phyloP scores from a whole-genome alignment of 257 asterid genomes.

The Gentiana macrophylla region DNA sequence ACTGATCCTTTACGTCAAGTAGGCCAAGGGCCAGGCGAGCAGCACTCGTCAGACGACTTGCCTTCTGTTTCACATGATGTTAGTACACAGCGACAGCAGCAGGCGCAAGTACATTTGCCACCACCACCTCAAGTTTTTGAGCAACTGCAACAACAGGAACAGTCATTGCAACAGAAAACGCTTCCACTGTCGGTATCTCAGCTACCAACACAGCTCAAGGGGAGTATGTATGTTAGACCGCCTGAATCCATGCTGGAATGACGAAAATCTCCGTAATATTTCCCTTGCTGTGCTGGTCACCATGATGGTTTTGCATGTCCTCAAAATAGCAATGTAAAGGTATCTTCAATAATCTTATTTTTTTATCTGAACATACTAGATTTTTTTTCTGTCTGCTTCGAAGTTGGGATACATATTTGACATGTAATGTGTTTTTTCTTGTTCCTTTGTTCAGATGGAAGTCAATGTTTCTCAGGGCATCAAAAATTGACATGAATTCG shows the following conservation, averaged over 20 bases:
- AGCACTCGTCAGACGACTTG: slow-evolving; percentile 35
- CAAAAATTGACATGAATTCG: slow-evolving; percentile 8
- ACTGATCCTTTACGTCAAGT: slow-evolving; percentile 34
- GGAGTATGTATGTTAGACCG: slow-evolving; percentile 40
- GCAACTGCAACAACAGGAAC: slow-evolving; percentile 36
- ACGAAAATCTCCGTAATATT: slow-evolving; percentile 10
- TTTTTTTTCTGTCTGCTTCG: neutral
- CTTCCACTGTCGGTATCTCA: slow-evolving; percentile 30
- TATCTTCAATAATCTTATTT: slow-evolving; percentile 2
- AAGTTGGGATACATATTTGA: neutral
- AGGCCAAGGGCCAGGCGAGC: slow-evolving; percentile 40
- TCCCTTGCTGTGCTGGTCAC: slow-evolving; percentile 17
- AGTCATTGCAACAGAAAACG: slow-evolving; percentile 21
- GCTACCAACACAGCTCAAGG: slow-evolving; percentile 58
- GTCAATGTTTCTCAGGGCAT: slow-evolving; percentile 25
- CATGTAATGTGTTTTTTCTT: neutral
- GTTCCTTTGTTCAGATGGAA: slow-evolving; percentile 23
- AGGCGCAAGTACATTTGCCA: slow-evolving; percentile 31
- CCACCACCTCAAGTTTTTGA: slow-evolving; percentile 32
- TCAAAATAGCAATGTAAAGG: slow-evolving; percentile 55
- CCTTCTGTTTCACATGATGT: slow-evolving; percentile 36
- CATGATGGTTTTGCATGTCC: slow-evolving; percentile 28
- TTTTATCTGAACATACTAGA: neutral
- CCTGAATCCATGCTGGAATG: slow-evolving; percentile 55
- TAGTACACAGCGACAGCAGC: slow-evolving; percentile 32